Conservation (phyloP, 257 asterid species). For the Cruciata laevipes region DNA sequence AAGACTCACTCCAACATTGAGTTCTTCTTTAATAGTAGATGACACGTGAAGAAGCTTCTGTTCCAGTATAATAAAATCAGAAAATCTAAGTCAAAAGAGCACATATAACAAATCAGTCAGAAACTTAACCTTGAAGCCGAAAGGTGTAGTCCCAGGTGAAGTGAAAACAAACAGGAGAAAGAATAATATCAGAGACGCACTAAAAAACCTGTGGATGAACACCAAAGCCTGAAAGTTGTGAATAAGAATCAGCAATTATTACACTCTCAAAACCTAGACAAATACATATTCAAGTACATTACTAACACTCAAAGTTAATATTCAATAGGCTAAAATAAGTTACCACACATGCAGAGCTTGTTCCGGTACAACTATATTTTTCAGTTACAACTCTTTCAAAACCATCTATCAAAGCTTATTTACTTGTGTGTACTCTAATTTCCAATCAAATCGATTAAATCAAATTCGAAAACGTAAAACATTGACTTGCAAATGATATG, state of each 20-base stretch:
- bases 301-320: background rate
- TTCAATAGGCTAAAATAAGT: background rate
- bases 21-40: conserved; percentile 51
- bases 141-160: conserved; percentile 57
- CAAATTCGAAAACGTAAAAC: background rate
- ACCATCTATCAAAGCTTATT: background rate
- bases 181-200: conserved; percentile 73
- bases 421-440: background rate
- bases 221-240: conserved; percentile 65
- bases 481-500: no score
- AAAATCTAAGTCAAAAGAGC: background rate
- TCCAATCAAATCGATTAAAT: background rate
- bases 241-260: conserved; percentile 16
- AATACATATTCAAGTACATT: background rate
- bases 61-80: conserved; percentile 4
- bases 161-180: conserved; percentile 66
- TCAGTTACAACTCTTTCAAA: background rate
- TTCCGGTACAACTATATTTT: no score
- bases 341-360: background rate
- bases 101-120: conserved; percentile 14
- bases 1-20: conserved; percentile 52
- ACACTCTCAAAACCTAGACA: background rate
- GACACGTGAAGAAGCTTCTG: conserved; percentile 49
- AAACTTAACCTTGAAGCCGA: conserved; percentile 49
- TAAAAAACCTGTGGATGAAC: conserved; percentile 79